phyloP scores from a whole-genome alignment of 495 filamentous ascomycete species.

The Penicillium flavigenum region DNA sequence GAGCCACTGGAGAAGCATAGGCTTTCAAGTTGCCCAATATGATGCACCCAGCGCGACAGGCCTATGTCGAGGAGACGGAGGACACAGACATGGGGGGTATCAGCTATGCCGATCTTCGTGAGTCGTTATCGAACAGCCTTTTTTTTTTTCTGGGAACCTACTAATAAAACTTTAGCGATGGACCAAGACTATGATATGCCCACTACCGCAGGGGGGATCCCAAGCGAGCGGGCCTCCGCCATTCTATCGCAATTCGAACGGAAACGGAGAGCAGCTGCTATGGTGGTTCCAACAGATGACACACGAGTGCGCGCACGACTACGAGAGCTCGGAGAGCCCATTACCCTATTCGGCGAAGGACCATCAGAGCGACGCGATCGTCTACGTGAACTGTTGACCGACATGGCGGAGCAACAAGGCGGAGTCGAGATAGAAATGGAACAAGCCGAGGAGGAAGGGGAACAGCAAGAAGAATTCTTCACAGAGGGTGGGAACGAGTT shows the following conservation, averaged over 20 bases:
- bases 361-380: conserved; percentile 83
- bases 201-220: conserved; percentile 66
- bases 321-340: conserved; percentile 82
- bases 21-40: conserved; percentile 40
- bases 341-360: conserved; percentile 94
- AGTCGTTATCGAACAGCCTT: conserved; percentile 31
- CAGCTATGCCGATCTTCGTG: conserved; percentile 77
- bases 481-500: conserved; percentile 75
- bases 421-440: conserved; percentile 68
- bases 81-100: conserved; percentile 71
- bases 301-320: conserved; percentile 75
- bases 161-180: conserved; percentile 52
- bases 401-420: conserved; percentile 62
- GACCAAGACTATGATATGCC: conserved; percentile 87
- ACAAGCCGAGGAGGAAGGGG: conserved; percentile 49
- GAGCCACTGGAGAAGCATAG: not conserved
- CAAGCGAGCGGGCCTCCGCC: conserved; percentile 84
- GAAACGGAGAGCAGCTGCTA: conserved; percentile 81
- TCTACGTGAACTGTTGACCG: conserved; percentile 75
- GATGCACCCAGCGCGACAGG: conserved; percentile 91
- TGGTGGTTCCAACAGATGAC: conserved; percentile 96
- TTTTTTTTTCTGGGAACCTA: not conserved
- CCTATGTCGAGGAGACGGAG: conserved; percentile 90
- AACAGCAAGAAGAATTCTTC: conserved; percentile 95
- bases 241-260: conserved; percentile 87